Base-by-base conservation (phyloP, 352 stramenopile genomes). In the Globisporangium lucens region DNA sequence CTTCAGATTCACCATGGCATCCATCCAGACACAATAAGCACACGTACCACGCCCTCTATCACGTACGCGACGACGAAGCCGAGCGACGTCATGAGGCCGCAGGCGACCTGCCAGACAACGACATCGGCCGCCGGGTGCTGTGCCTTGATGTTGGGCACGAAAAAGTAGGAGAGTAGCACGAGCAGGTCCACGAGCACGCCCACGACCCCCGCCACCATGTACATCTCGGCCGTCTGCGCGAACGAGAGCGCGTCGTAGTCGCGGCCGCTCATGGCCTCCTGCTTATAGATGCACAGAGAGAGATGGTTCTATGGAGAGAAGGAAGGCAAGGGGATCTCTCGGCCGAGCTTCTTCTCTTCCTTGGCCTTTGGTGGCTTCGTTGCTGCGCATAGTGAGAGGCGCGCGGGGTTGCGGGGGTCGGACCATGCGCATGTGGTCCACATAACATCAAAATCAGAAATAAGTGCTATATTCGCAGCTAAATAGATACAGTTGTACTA, bases 31-130 rank as follows among this genome's bases (percentile, higher is more conserved):
- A 30, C 30, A 29, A 58, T 22, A 36, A 24, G 24, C 13, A 41
- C 30, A 69, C 73, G 36, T 57, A 89, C 81, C 65, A 61, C 65
- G 47, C 47, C 47, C 65, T 79, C 70, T 49, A 76, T 68, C 33
- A 79, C 73, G 65, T 89, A 93, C 33, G 79, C 70, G 30, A 80
- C 68, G 27, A 95, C 65, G 55, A 89, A 89, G 30, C 87, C 85
- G 12, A 79, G 47, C 27, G 75, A 82, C 51, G 75, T 70, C 71
- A 95, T 79, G 58, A 92, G 71, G 0, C 79, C 82, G 55, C 82
- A 91, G 49, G 77, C 69, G 29, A 85, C 85, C 46, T 95, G 87
- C 85, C 85, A 95, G 65, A 89, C 70, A n/a, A 95, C 81, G 65
- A 95, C 75, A 43, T 85, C 66, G 2, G 84, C 87, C 12, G 83